Base-by-base conservation (phyloP, 345 rosid genomes). In the Corchorus capsularis region DNA sequence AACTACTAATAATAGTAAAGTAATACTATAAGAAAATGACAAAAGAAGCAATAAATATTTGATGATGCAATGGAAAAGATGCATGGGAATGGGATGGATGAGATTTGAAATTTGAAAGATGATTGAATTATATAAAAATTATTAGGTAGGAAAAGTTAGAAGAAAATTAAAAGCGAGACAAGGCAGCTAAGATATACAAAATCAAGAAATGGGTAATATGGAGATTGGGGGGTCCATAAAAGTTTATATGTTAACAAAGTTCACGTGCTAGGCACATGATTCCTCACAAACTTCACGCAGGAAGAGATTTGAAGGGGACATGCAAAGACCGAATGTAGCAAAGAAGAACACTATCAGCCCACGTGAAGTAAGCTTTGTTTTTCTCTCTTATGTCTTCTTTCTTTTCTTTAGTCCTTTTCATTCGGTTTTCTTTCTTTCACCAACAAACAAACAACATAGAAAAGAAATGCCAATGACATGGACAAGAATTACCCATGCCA, bases 251-350 rank as follows among this genome's bases (percentile, higher is more conserved):
- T 34, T 19, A 62, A 62, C 66, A 62, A 34, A 41, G 13, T 64
- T 73, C 81, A 78, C 77, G 73, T 65, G 81, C 69, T 65, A 9
- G 54, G 6, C 73, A 66, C 65, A 11, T 37, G 63, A 11, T 20
- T 45, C 9, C 53, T 16, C 60, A 47, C 54, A 62, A 60, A 70
- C n/a, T 39, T 71, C 70, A 50, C 8, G 78, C 71, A 19, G n/a
- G n/a, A 10, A 12, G 63, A 50, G 50, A 45, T 22, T 0, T 22
- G 43, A 22, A 45, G 22, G 73, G 13, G 55, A 34, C 65, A 67
- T 43, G 19, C n/a, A 49, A 39, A 39, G 37, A 12, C 43, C 34
- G 43, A 8, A 57, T 13, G 61, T 52, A 15, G 9, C 39, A 63
- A 74, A 39, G 34, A 63, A 52, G n/a, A 19, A 62, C 19, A 6